A percentile compares a stretch with the other conserved stretches of the same genome.
These are phyloP conservation scores for Podaxis rugospora DNA, from an alignment of 768 basidiomycete species.

Conservation along the genomic window DNA sequence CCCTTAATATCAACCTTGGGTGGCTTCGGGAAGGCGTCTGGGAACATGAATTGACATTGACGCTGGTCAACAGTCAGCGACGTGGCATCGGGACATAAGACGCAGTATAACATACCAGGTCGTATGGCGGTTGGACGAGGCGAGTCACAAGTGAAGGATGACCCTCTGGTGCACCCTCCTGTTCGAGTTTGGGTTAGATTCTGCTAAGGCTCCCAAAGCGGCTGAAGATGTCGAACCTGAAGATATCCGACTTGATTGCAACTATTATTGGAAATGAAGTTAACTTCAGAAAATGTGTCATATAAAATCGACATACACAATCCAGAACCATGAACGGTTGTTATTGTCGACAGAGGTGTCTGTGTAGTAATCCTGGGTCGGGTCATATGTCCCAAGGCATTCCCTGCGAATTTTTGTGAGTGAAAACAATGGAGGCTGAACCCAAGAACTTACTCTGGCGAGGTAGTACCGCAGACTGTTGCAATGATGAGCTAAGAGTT, in stretches of 20 bases:
- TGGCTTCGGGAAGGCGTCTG: slow-evolving; percentile 46
- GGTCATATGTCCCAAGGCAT: slow-evolving; percentile 41
- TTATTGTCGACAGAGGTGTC: slow-evolving; percentile 52
- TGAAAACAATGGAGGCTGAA: not conserved
- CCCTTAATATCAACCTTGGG: slow-evolving; percentile 36
- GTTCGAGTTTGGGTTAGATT: not conserved
- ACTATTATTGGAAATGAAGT: slow-evolving; percentile 25
- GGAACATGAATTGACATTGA: slow-evolving; percentile 70
- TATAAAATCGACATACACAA: slow-evolving; percentile 41
- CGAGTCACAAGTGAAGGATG: slow-evolving; percentile 48
- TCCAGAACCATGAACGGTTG: slow-evolving; percentile 67
- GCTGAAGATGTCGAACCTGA: slow-evolving; percentile 27
- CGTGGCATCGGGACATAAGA: not conserved
- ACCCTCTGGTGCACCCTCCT: slow-evolving; percentile 39
- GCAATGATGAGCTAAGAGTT: not conserved
- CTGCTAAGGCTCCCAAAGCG: not conserved
- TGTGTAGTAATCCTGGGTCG: slow-evolving; percentile 41
- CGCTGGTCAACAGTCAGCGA: slow-evolving; percentile 32
- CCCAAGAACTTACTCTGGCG: slow-evolving; percentile 40
- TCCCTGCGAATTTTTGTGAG: slow-evolving; percentile 20
- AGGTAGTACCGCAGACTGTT: slow-evolving; percentile 47
- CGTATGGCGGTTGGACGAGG: slow-evolving; percentile 50
- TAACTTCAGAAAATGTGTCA: too few relatives aligned
- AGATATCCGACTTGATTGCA: slow-evolving; percentile 69
- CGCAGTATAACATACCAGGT: slow-evolving; percentile 35